Evolutionary conservation across 352 stramenopile species (phyloP).

Genomic region (Phytophthora europaea): DNA sequence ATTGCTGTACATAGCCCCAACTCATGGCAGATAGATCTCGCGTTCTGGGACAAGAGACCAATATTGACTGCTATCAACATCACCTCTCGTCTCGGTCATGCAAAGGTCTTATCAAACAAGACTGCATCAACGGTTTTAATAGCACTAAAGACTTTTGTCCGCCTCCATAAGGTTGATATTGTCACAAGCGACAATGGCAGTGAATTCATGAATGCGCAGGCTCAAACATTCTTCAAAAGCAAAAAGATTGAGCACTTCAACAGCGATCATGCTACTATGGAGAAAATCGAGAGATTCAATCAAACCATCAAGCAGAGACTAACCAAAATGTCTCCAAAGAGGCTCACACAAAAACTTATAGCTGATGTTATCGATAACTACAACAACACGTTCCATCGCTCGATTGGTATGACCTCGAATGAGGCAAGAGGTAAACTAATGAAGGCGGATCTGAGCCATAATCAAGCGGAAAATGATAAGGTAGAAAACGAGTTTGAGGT

Average conservation of each 20-base stretch:
- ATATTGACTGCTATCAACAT: not conserved
- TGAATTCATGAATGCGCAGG: not conserved
- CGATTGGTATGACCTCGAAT: not conserved
- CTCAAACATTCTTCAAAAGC: not conserved
- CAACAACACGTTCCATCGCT: not conserved
- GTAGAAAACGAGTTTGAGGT: constrained; percentile 7
- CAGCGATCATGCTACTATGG: not conserved
- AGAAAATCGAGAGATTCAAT: not conserved
- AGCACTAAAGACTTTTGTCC: not conserved
- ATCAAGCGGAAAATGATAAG: not conserved
- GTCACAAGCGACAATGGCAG: not conserved
- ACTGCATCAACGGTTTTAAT: not conserved
- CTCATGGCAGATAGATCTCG: not conserved
- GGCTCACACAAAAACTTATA: not conserved
- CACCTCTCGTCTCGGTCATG: not conserved
- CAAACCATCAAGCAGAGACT: not conserved
- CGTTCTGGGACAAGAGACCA: not conserved
- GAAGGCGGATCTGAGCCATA: not conserved
- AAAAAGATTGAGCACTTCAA: not conserved
- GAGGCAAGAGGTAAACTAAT: not conserved
- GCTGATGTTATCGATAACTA: not conserved
- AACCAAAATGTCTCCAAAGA: not conserved
- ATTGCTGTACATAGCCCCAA: not conserved
- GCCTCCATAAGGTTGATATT: not conserved
- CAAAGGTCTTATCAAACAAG: not conserved